Percentiles rank a stretch among this genome's conserved stretches.
These are phyloP conservation scores for Prinsepia uniflora DNA, from an alignment of 306 rosid species.

Conservation along the genomic window DNA sequence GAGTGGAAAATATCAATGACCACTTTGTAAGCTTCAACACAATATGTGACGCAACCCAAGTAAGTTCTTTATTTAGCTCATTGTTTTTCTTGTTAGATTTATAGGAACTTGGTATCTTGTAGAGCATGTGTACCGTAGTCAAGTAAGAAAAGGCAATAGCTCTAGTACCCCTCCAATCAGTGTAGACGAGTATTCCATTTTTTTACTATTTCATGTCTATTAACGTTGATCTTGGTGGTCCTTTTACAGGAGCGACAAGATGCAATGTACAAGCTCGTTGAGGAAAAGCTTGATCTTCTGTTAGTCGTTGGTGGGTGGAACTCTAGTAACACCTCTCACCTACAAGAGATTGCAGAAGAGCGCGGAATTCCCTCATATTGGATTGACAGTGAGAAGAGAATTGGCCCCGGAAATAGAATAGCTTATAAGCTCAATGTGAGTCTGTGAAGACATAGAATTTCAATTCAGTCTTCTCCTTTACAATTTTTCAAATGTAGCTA, in stretches of 20 bases:
- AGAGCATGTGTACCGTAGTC: neutral
- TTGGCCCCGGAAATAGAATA: conserved; percentile 94
- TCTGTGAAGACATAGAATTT: conserved; percentile 11
- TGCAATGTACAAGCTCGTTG: conserved; percentile 98
- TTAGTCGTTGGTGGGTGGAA: conserved; percentile 97
- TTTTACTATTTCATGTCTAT: neutral
- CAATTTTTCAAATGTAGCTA: neutral
- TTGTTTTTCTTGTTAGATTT: neutral
- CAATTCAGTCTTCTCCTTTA: conserved; percentile 11
- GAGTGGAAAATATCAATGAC: conserved; percentile 72
- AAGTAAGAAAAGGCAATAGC: too few relatives aligned
- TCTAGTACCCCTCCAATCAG: neutral
- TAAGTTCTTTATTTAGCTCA: conserved; percentile 24
- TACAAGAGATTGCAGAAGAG: conserved; percentile 94
- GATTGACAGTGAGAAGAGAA: conserved; percentile 88
- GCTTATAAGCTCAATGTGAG: conserved; percentile 75
- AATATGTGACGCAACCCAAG: conserved; percentile 98
- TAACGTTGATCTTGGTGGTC: conserved; percentile 6
- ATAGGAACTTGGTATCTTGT: neutral
- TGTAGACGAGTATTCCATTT: too few relatives aligned
- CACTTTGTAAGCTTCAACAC: conserved; percentile 94
- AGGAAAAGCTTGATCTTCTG: conserved; percentile 68
- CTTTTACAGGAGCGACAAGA: conserved; percentile 88
- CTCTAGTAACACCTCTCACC: conserved; percentile 94
- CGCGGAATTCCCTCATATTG: conserved; percentile 95